phyloP scores from a whole-genome alignment of 495 filamentous ascomycete species.

The Podospora sp. region DNA sequence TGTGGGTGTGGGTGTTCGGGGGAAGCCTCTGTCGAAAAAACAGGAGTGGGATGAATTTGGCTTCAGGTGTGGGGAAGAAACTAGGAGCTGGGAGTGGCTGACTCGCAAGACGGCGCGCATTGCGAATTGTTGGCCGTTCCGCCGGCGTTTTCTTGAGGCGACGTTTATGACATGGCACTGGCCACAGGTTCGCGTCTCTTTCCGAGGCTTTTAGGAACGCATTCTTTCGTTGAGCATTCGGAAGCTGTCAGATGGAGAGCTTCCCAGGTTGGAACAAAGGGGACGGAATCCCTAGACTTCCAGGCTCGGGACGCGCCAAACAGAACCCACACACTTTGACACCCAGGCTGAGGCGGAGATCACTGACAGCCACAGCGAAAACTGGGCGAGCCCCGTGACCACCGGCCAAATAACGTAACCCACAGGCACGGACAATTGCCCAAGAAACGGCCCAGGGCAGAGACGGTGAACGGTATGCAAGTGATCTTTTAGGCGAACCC shows the following conservation, averaged over 20 bases:
- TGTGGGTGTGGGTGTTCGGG: conserved; percentile 25
- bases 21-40: conserved; percentile 28
- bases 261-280: background rate
- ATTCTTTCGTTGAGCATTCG: too few relatives aligned
- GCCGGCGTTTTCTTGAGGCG: too few relatives aligned
- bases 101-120: background rate
- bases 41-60: conserved; percentile 31
- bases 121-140: background rate
- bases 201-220: too few relatives aligned
- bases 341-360: background rate
- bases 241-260: background rate
- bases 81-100: conserved; percentile 9
- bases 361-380: background rate
- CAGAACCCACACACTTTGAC: background rate
- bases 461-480: conserved; percentile 11
- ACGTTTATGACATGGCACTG: too few relatives aligned
- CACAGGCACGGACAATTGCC: background rate
- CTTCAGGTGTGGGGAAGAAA: conserved; percentile 21
- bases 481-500: conserved; percentile 7
- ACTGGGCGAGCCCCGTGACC: background rate
- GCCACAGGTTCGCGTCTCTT: too few relatives aligned
- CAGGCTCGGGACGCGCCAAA: background rate
- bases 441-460: background rate
- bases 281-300: background rate
- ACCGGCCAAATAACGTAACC: background rate